These are phyloP conservation scores for Lecanosticta acicola DNA, from an alignment of 2,329 filamentous ascomycete genomes.

Conservation along the genomic window DNA sequence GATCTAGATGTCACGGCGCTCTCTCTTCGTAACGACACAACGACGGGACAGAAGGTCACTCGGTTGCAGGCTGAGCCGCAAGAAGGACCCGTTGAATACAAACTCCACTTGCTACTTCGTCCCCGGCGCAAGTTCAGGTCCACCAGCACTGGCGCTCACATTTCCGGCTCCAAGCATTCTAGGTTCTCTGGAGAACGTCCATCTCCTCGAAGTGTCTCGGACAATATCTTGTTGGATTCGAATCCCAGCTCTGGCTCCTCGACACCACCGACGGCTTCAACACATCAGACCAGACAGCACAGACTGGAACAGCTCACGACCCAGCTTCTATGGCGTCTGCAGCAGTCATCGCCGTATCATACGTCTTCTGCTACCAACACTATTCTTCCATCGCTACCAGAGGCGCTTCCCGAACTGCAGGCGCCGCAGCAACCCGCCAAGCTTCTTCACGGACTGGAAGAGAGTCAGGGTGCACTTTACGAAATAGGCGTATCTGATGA, in stretches of 20 bases:
- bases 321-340: slow-evolving; percentile 86
- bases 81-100: slow-evolving; percentile 93
- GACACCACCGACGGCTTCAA: slow-evolving; percentile 26
- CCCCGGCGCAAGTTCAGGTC: slow-evolving; percentile 67
- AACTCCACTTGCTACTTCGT: slow-evolving; percentile 80
- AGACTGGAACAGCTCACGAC: slow-evolving; percentile 88
- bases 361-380: slow-evolving; percentile 70
- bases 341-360: slow-evolving; percentile 91
- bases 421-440: slow-evolving; percentile 49
- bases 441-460: slow-evolving; percentile 71
- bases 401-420: slow-evolving; percentile 57
- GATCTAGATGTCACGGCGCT: slow-evolving; percentile 9
- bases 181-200: slow-evolving; percentile 21
- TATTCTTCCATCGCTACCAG: slow-evolving; percentile 68
- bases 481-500: slow-evolving; percentile 96
- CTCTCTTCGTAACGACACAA: slow-evolving; percentile 9
- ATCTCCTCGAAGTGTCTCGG: slow-evolving; percentile 22
- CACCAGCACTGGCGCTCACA: slow-evolving; percentile 58
- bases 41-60: slow-evolving; percentile 45
- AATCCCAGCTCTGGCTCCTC: slow-evolving; percentile 7
- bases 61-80: slow-evolving; percentile 86
- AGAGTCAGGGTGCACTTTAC: slow-evolving; percentile 87
- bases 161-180: slow-evolving; percentile 49
- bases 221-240: slow-evolving; percentile 24
- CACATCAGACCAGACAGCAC: slow-evolving; percentile 69